Evolutionary conservation across 2,329 filamentous ascomycete genomes (phyloP).

Genomic region (Pestalotiopsis sp.): DNA sequence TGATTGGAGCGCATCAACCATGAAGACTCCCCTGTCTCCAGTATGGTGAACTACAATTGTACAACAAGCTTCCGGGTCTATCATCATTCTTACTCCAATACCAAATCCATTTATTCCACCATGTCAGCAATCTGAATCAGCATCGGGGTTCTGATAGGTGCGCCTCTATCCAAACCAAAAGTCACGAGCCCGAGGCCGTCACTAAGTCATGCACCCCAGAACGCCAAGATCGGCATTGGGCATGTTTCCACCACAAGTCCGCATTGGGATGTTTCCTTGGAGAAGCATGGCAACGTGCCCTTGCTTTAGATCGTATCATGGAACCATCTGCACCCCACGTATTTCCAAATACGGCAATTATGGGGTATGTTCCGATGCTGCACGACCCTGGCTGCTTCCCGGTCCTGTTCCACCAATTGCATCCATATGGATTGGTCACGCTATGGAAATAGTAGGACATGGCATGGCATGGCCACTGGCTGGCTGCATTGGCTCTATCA

Average conservation of each 20-base stretch:
- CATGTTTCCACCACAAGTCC: background rate
- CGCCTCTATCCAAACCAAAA: background rate
- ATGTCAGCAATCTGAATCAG: background rate
- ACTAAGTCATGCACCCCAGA: conserved; percentile 4
- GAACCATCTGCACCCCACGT: background rate
- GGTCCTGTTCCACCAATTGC: conserved; percentile 9
- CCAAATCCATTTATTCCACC: background rate
- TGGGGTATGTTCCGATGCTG: conserved; percentile 6
- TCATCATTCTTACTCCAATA: background rate
- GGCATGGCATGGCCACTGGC: background rate
- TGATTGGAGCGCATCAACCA: conserved; percentile 3
- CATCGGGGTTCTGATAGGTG: background rate
- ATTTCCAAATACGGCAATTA: conserved; percentile 4
- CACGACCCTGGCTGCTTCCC: background rate
- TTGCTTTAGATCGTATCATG: background rate
- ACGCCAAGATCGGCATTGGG: background rate
- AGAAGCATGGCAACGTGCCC: background rate
- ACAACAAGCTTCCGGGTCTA: background rate
- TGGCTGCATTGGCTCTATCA: background rate
- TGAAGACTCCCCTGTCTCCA: background rate
- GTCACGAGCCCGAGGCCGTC: conserved; percentile 1
- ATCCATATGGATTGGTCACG: background rate
- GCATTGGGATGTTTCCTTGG: background rate
- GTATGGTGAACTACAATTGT: background rate
- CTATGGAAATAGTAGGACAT: background rate